phyloP scores from a whole-genome alignment of 108 stramenopile species.

The Hondaea fermentalgiana region DNA sequence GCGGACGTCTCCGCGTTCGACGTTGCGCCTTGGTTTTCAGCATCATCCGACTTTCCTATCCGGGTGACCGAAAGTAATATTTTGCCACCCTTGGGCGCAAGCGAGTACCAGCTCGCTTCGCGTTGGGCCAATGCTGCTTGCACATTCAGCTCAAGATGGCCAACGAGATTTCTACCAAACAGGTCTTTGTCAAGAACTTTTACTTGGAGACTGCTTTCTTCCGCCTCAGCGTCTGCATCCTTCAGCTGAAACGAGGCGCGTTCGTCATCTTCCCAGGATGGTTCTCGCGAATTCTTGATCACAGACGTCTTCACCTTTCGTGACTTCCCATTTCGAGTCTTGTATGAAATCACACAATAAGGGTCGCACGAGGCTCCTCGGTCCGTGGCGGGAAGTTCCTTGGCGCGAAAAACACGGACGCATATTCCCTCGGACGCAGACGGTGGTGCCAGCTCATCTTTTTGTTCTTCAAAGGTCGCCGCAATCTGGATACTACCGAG shows the following conservation, averaged over 20 bases:
- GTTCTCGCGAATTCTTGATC: neutral
- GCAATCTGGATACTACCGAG: neutral
- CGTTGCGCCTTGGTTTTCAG: neutral
- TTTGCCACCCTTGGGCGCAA: neutral
- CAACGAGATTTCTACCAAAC: neutral
- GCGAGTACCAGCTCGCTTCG: neutral
- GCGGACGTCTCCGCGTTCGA: neutral
- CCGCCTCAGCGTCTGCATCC: neutral
- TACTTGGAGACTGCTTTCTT: neutral
- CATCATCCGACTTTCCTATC: neutral
- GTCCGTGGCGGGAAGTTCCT: neutral
- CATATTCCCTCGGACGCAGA: neutral
- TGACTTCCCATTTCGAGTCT: neutral
- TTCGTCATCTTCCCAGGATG: neutral
- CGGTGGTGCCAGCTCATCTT: neutral
- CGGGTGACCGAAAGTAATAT: neutral
- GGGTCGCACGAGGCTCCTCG: neutral
- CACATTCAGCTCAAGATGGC: neutral
- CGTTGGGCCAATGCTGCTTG: neutral
- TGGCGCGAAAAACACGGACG: neutral
- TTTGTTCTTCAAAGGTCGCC: neutral
- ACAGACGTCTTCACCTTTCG: neutral
- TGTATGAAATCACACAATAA: neutral
- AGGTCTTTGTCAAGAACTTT: neutral
- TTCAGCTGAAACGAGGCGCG: neutral